Percentiles rank a stretch among this genome's conserved stretches.
Evolutionary conservation across 2,329 filamentous ascomycete species (phyloP).

Genomic region (Ceratocystis huliohia): DNA sequence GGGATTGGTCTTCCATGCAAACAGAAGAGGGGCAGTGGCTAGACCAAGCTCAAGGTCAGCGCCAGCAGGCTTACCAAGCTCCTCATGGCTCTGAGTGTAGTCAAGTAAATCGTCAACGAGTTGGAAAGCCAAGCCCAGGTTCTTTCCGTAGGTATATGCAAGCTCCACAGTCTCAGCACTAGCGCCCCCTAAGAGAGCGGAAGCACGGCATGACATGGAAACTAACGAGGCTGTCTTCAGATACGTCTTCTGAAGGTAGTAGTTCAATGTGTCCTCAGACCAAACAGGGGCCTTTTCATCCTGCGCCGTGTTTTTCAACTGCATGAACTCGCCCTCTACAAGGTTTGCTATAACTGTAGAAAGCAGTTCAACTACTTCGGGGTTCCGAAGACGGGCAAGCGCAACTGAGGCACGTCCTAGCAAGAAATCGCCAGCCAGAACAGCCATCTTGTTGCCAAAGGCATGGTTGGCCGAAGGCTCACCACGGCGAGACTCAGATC

Average conservation of each 20-base stretch:
- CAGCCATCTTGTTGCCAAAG: conserved; percentile 99
- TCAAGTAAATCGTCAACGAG: conserved; percentile 96
- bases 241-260: conserved; percentile 97
- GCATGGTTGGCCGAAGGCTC: conserved; percentile 81
- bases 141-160: conserved; percentile 84
- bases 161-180: conserved; percentile 72
- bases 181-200: conserved; percentile 71
- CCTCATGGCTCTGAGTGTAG: conserved; percentile 73
- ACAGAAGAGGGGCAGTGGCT: conserved; percentile 84
- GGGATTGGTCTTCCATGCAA: conserved; percentile 83
- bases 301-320: conserved; percentile 85
- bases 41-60: conserved; percentile 88
- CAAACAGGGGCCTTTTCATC: conserved; percentile 76
- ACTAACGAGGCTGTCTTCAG: conserved; percentile 93
- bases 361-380: conserved; percentile 86
- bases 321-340: conserved; percentile 99
- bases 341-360: conserved; percentile 95
- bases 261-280: conserved; percentile 77
- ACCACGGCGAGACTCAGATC: conserved; percentile 71
- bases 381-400: conserved; percentile 75
- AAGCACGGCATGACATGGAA: conserved; percentile 85
- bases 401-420: conserved; percentile 88
- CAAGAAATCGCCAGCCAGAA: conserved; percentile 91
- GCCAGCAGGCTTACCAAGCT: conserved; percentile 87
- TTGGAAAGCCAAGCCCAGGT: conserved; percentile 89